Evolutionary conservation across 768 basidiomycete genomes (phyloP).

Genomic region (Suillus subluteus): DNA sequence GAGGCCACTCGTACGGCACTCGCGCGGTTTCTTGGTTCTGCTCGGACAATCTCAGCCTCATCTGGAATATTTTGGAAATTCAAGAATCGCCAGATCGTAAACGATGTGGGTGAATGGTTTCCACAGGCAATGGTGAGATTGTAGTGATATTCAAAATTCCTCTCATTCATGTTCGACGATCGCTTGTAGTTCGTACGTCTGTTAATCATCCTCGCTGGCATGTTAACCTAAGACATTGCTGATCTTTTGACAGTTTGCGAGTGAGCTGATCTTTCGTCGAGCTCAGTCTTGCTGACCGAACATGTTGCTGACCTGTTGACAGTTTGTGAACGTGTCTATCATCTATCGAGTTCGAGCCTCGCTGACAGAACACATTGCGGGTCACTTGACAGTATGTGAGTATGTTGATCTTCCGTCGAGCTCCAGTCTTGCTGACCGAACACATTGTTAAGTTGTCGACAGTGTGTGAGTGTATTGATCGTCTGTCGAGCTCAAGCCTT

Average conservation of each 20-base stretch:
- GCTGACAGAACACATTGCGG: background rate
- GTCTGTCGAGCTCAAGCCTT: too few species aligned
- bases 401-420: background rate
- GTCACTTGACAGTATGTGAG: background rate
- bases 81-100: background rate
- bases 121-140: background rate
- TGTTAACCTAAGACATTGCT: too few species aligned
- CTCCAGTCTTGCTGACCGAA: background rate
- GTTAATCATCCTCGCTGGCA: background rate
- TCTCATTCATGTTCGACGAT: background rate
- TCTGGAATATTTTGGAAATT: background rate
- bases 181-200: background rate
- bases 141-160: background rate
- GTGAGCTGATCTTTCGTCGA: background rate
- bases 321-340: background rate
- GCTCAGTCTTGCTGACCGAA: background rate
- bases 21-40: background rate
- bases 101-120: background rate
- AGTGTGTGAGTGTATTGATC: too few species aligned
- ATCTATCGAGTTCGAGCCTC: background rate
- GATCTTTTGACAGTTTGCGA: background rate
- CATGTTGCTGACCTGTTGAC: background rate
- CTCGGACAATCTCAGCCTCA: background rate
- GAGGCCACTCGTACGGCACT: background rate
- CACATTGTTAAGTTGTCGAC: too few species aligned